Conservation (phyloP, 2,329 filamentous ascomycete genomes). For the Bipolaris gigantea region DNA sequence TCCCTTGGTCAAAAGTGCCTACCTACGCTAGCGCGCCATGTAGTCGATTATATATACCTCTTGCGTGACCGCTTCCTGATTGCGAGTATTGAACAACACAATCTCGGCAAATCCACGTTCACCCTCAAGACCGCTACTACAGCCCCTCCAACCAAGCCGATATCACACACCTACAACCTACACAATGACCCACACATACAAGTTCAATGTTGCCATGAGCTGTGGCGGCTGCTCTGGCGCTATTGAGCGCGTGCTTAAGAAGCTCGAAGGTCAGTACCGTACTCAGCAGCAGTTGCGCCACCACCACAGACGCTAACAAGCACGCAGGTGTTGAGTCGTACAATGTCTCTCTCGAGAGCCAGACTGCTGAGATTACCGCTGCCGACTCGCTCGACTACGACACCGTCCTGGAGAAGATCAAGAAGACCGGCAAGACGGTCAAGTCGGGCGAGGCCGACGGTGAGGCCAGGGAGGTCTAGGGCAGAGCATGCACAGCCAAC, state of each 20-base stretch:
- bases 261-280: constrained; percentile 72
- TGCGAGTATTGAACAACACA: constrained; percentile 1
- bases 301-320: constrained; percentile 13
- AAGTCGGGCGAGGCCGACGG: constrained; percentile 75
- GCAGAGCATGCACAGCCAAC: background rate
- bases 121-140: constrained; percentile 1
- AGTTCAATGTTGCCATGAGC: constrained; percentile 92
- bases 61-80: constrained; percentile 1
- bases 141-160: constrained; percentile 1
- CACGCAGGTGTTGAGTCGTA: constrained; percentile 78
- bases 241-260: constrained; percentile 87
- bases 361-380: constrained; percentile 78
- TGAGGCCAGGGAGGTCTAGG: constrained; percentile 33
- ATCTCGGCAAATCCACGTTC: constrained; percentile 10
- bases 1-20: constrained; percentile 11
- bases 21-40: constrained; percentile 5
- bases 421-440: constrained; percentile 94
- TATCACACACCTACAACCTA: constrained; percentile 7
- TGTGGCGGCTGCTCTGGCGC: constrained; percentile 96
- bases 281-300: background rate
- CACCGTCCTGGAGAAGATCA: constrained; percentile 81
- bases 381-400: constrained; percentile 72
- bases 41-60: constrained; percentile 17
- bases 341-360: constrained; percentile 83
- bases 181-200: constrained; percentile 82